A percentile compares a stretch with the other conserved stretches of the same genome.
Evolutionary conservation across 2,329 filamentous ascomycete genomes (phyloP).

Genomic region (Stemphylium beticola): DNA sequence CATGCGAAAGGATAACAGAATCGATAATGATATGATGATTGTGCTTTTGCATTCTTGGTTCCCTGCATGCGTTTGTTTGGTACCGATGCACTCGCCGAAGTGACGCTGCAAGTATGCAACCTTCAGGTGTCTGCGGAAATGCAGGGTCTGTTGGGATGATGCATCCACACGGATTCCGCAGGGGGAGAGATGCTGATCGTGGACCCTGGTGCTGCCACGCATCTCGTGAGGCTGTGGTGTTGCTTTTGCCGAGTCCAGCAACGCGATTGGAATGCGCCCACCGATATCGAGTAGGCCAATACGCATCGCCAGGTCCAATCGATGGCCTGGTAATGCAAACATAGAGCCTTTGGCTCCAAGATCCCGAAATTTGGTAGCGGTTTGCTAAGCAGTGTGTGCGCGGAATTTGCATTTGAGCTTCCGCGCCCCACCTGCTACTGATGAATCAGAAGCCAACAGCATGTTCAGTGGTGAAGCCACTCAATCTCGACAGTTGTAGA

Average conservation of each 20-base stretch:
- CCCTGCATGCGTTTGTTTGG: background rate
- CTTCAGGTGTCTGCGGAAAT: background rate
- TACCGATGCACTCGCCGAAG: background rate
- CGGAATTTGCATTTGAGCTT: no score
- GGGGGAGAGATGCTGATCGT: background rate
- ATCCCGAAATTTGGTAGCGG: no score
- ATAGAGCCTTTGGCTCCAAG: no score
- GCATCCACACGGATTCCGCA: background rate
- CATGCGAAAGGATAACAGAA: conserved; percentile 11
- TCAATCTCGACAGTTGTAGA: no score
- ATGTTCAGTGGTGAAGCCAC: no score
- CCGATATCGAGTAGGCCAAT: no score
- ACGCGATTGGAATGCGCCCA: background rate
- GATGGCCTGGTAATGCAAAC: no score
- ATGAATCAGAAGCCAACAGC: no score
- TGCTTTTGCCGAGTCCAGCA: background rate
- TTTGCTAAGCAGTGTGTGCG: no score
- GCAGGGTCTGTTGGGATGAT: background rate
- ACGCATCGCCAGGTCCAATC: no score
- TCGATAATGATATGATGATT: conserved; percentile 7
- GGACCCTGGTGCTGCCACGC: background rate
- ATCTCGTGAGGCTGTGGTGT: background rate
- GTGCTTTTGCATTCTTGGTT: background rate
- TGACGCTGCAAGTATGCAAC: background rate
- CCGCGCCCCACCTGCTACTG: no score